Evolutionary conservation across 164 flowering plant genomes (phyloP).

Genomic region (Vitis cinerea): DNA sequence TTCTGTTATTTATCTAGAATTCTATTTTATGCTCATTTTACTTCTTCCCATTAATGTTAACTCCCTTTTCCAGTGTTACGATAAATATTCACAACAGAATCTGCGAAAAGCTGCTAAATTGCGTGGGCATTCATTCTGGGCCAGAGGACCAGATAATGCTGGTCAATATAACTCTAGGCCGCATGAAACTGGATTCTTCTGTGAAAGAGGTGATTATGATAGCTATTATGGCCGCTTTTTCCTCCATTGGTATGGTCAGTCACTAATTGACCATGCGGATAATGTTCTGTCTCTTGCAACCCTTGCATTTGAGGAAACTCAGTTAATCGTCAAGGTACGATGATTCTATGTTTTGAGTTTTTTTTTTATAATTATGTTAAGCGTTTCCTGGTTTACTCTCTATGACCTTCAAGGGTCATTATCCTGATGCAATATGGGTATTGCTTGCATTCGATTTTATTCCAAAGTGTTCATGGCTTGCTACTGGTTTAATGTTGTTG

Average conservation of each 20-base stretch:
- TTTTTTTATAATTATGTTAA: no score
- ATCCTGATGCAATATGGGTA: no score
- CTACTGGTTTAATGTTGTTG: no score
- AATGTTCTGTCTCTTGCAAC: slow-evolving; percentile 75
- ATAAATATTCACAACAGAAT: slow-evolving; percentile 69
- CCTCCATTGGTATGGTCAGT: slow-evolving; percentile 80
- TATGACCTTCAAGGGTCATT: no score
- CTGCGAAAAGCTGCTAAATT: slow-evolving; percentile 66
- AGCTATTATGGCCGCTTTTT: slow-evolving; percentile 92
- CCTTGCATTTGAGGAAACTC: slow-evolving; percentile 79
- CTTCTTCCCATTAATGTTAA: not conserved
- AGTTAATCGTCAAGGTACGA: slow-evolving; percentile 73
- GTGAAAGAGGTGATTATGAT: slow-evolving; percentile 93
- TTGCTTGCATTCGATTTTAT: no score
- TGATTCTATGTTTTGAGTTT: not conserved
- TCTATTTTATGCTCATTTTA: not conserved
- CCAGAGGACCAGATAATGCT: slow-evolving; percentile 84
- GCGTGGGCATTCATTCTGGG: slow-evolving; percentile 88
- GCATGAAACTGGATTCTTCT: slow-evolving; percentile 85
- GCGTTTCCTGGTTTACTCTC: no score
- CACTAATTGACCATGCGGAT: slow-evolving; percentile 79
- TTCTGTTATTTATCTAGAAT: not conserved
- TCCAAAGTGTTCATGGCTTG: no score
- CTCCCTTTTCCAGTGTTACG: slow-evolving; percentile 68
- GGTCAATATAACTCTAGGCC: slow-evolving; percentile 89